phyloP scores from a whole-genome alignment of 352 stramenopile species.

The Globisporangium uncinulatum region DNA sequence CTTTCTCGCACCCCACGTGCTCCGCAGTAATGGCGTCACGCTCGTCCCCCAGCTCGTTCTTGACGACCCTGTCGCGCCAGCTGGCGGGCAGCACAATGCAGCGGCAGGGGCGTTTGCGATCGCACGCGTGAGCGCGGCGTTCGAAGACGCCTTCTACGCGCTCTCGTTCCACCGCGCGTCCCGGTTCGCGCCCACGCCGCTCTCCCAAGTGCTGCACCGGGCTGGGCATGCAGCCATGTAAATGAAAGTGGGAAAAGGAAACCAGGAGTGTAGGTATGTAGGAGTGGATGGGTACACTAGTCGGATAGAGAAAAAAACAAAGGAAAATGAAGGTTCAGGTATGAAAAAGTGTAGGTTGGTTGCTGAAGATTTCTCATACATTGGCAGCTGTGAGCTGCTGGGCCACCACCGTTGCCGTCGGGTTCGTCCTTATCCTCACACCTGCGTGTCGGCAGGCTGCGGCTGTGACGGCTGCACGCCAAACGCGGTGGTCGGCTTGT shows the following conservation, averaged over 20 bases:
- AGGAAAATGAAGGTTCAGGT: not conserved
- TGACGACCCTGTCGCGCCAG: conserved; percentile 69
- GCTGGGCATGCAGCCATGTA: conserved; percentile 33
- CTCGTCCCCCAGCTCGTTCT: conserved; percentile 78
- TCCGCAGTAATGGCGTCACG: conserved; percentile 28
- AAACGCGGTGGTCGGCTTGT: conserved; percentile 5
- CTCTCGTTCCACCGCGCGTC: conserved; percentile 67
- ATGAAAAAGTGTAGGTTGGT: not conserved
- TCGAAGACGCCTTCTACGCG: conserved; percentile 81
- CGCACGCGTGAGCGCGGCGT: conserved; percentile 65
- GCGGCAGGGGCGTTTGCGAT: conserved; percentile 73
- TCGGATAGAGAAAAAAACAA: not conserved
- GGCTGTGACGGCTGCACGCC: not conserved
- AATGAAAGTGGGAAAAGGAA: too few relatives aligned
- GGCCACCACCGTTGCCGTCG: not conserved
- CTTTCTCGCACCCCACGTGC: conserved; percentile 42
- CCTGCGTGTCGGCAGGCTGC: conserved; percentile 6
- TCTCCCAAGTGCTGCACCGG: conserved; percentile 78
- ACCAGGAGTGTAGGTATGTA: too few relatives aligned
- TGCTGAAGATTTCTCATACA: not conserved
- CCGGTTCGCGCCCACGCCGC: conserved; percentile 72
- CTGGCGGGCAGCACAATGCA: conserved; percentile 71
- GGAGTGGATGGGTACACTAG: conserved; percentile 1
- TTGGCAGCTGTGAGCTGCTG: not conserved
- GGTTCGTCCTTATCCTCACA: not conserved